Conservation (phyloP, 2,329 filamentous ascomycete species). For the Botryosphaeria dothidea region DNA sequence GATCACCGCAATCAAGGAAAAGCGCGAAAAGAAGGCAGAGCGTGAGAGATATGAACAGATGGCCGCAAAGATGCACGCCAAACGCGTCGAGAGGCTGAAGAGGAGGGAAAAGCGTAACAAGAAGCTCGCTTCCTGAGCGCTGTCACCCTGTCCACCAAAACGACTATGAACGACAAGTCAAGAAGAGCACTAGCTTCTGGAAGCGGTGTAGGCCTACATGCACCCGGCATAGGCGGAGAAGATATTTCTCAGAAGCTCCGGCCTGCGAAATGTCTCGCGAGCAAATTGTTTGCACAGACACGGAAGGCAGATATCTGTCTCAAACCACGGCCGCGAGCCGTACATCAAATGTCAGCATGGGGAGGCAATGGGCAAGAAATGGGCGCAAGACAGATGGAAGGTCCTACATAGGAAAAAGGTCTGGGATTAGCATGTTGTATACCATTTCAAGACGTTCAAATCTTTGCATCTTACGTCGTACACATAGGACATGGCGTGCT, state of each 20-base stretch:
- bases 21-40: constrained; percentile 85
- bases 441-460: constrained; percentile 1
- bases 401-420: not conserved
- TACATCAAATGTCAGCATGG: not conserved
- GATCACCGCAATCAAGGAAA: constrained; percentile 80
- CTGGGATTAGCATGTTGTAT: not conserved
- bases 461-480: not conserved
- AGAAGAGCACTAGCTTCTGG: not conserved
- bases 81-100: constrained; percentile 89
- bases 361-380: not conserved
- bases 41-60: constrained; percentile 90
- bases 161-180: not conserved
- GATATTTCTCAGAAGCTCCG: not conserved
- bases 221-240: not conserved
- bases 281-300: not conserved
- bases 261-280: not conserved
- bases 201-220: not conserved
- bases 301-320: not conserved
- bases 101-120: constrained; percentile 96
- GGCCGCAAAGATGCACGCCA: constrained; percentile 97
- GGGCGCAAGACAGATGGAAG: not conserved
- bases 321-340: not conserved
- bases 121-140: constrained; percentile 55
- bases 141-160: no score
- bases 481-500: not conserved